These are phyloP conservation scores for Cyberlindnera xylosilytica DNA, from an alignment of 805 yeast species.

Conservation along the genomic window DNA sequence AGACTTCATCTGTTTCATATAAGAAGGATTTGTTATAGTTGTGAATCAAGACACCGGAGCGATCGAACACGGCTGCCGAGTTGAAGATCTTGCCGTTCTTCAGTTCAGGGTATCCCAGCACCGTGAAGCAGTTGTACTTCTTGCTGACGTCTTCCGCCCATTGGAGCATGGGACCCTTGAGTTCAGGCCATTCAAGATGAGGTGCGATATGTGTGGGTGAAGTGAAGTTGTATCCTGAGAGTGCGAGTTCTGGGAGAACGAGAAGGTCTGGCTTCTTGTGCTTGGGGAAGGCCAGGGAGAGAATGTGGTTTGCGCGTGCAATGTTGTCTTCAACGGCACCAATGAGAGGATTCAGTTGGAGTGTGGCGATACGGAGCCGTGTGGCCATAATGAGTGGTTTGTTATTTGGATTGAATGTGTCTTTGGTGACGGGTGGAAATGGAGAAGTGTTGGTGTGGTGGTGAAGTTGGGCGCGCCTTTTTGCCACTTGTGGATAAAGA, in stretches of 20 bases:
- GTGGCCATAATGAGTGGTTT: too few species aligned
- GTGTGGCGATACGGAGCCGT: conserved; percentile 53
- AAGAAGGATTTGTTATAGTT: conserved; percentile 76
- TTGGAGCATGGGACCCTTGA: conserved; percentile 44
- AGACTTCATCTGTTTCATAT: conserved; percentile 72
- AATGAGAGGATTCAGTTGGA: conserved; percentile 65
- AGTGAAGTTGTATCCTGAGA: conserved; percentile 78
- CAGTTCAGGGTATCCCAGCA: conserved; percentile 81
- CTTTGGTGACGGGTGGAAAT: too few species aligned
- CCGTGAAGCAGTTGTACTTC: conserved; percentile 55
- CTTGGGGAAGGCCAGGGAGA: conserved; percentile 22
- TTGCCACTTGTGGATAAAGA: too few species aligned
- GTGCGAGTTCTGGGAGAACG: conserved; percentile 78
- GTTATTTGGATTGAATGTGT: too few species aligned
- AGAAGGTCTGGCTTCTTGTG: conserved; percentile 54
- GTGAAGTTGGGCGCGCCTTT: too few species aligned
- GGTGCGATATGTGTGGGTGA: conserved; percentile 47
- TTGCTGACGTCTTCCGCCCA: conserved; percentile 57
- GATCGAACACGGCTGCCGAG: conserved; percentile 63
- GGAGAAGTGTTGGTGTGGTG: too few species aligned
- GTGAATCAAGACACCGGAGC: conserved; percentile 53
- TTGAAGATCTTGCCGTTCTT: conserved; percentile 46
- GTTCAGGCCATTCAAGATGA: conserved; percentile 44
- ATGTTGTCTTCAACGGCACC: conserved; percentile 58
- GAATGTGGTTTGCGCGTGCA: conserved; percentile 37